Evolutionary conservation across 108 stramenopile genomes (phyloP).

Genomic region (Conticribra weissflogii): DNA sequence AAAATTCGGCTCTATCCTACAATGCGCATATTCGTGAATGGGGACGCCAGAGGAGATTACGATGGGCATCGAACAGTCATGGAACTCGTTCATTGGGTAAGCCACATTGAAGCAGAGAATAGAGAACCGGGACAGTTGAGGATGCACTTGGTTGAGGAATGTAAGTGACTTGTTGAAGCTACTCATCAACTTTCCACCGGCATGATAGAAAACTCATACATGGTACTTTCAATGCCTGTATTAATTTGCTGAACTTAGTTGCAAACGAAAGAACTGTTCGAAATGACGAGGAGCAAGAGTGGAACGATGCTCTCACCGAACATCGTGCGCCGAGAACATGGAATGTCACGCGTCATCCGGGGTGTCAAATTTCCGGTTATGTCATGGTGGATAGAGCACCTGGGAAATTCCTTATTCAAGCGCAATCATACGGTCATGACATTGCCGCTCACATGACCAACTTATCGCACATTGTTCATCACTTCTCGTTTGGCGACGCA

Average conservation of each 20-base stretch:
- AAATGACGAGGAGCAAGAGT: constrained; percentile 57
- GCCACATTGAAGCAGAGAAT: constrained; percentile 51
- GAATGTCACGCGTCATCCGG: constrained; percentile 71
- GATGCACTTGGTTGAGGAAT: constrained; percentile 41
- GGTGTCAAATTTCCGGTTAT: constrained; percentile 76
- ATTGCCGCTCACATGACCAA: constrained; percentile 89
- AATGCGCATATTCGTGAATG: constrained; percentile 82
- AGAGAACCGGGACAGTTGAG: constrained; percentile 49
- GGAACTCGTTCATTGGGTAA: constrained; percentile 70
- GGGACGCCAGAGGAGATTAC: constrained; percentile 78
- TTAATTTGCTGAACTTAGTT: constrained; percentile 3
- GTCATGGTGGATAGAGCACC: constrained; percentile 90
- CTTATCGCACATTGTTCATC: constrained; percentile 87
- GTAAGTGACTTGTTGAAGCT: constrained; percentile 25
- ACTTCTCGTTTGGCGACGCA: constrained; percentile 82
- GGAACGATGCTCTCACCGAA: constrained; percentile 60
- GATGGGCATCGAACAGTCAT: constrained; percentile 80
- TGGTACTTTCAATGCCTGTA: not conserved
- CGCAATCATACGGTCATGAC: constrained; percentile 80
- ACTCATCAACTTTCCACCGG: not conserved
- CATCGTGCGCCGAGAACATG: constrained; percentile 38
- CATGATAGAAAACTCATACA: not conserved
- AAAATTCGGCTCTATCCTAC: constrained; percentile 91
- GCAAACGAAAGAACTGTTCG: constrained; percentile 48
- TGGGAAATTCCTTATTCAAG: constrained; percentile 95